Conservation (phyloP, 2,329 filamentous ascomycete genomes). For the Epichloe aotearoae region DNA sequence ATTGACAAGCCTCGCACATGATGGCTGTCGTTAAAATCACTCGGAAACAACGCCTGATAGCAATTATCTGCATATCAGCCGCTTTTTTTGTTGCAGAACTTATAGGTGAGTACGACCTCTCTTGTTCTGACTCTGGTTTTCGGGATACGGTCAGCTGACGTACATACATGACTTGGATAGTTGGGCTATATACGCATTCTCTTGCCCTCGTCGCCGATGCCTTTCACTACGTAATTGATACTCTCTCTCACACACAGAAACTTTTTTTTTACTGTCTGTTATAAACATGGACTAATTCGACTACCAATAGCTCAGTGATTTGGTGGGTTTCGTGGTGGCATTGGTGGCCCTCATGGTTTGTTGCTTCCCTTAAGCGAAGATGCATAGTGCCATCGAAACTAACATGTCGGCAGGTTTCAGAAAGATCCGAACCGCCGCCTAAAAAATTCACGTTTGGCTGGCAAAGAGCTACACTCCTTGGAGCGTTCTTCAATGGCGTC, state of each 20-base stretch:
- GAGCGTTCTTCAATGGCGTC: slow-evolving; percentile 70
- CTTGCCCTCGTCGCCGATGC: slow-evolving; percentile 64
- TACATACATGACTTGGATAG: slow-evolving; percentile 17
- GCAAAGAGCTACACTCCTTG: slow-evolving; percentile 59
- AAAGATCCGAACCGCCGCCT: slow-evolving; percentile 38
- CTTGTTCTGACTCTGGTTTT: background rate
- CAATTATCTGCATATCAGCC: slow-evolving; percentile 35
- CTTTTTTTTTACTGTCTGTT: background rate
- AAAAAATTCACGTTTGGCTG: slow-evolving; percentile 51
- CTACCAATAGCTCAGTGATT: slow-evolving; percentile 46
- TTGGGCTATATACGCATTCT: slow-evolving; percentile 58
- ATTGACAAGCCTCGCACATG: background rate
- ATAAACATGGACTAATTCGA: too few relatives aligned
- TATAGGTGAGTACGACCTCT: slow-evolving; percentile 20
- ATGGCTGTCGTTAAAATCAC: slow-evolving; percentile 13
- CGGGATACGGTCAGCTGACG: background rate
- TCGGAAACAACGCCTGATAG: slow-evolving; percentile 31
- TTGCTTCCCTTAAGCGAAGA: background rate
- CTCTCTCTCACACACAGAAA: background rate
- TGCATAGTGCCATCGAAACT: background rate
- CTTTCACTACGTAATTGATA: slow-evolving; percentile 52
- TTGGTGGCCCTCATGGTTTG: slow-evolving; percentile 48
- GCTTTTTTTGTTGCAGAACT: slow-evolving; percentile 43
- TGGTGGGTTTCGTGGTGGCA: slow-evolving; percentile 56
- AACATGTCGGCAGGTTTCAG: slow-evolving; percentile 29